These are phyloP conservation scores for Penicillium egyptiacum DNA, from an alignment of 495 filamentous ascomycete genomes.

Conservation along the genomic window DNA sequence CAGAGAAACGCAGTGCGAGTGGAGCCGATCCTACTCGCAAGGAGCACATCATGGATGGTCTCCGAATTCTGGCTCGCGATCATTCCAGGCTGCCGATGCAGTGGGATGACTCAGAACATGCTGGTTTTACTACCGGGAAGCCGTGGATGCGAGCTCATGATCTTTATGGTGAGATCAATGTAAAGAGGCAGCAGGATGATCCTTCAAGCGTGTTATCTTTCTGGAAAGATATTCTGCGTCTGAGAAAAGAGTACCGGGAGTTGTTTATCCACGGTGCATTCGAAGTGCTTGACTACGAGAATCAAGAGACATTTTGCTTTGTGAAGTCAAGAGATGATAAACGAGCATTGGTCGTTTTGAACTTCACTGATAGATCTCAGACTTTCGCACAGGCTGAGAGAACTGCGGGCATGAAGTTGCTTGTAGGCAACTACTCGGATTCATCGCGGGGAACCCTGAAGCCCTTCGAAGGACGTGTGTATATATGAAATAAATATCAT, in stretches of 20 bases:
- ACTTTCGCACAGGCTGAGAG: conserved; percentile 11
- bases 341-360: conserved; percentile 24
- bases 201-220: conserved; percentile 42
- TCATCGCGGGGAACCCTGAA: conserved; percentile 2
- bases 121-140: conserved; percentile 36
- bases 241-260: conserved; percentile 50
- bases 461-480: conserved; percentile 28
- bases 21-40: conserved; percentile 17
- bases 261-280: conserved; percentile 57
- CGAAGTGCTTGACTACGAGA: conserved; percentile 38
- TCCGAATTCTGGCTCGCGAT: conserved; percentile 41
- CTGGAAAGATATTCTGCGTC: conserved; percentile 43
- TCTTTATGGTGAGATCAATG: conserved; percentile 45
- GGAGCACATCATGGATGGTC: conserved; percentile 17
- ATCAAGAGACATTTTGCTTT: conserved; percentile 35
- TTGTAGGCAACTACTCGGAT: conserved; percentile 19
- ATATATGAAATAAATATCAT: conserved; percentile 5
- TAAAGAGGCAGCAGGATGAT: conserved; percentile 39
- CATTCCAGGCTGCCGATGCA: conserved; percentile 57
- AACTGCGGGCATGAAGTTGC: conserved; percentile 12
- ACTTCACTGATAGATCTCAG: conserved; percentile 22
- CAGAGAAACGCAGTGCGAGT: conserved; percentile 7
- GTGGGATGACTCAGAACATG: conserved; percentile 53
- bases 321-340: conserved; percentile 18
- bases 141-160: conserved; percentile 59